phyloP scores from a whole-genome alignment of 1,139 yeast genomes.

The Candida anutae region DNA sequence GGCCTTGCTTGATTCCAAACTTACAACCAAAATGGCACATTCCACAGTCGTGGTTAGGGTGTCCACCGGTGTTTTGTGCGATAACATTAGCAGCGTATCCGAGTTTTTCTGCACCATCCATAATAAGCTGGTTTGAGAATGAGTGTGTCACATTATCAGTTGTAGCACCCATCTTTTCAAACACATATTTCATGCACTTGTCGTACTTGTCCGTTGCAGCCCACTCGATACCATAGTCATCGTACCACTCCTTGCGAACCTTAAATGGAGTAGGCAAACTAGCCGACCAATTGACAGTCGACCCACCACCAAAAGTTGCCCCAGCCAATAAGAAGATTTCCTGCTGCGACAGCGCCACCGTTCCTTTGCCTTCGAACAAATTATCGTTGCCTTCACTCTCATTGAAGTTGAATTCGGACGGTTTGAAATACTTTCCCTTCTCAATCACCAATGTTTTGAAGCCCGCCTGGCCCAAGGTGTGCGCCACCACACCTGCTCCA shows the following conservation, averaged over 20 bases:
- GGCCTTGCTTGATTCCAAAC: conserved; percentile 49
- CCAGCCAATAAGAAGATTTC: conserved; percentile 43
- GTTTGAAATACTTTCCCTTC: conserved; percentile 41
- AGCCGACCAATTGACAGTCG: conserved; percentile 60
- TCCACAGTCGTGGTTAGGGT: conserved; percentile 41
- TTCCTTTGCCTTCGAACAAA: conserved; percentile 38
- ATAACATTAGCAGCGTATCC: conserved; percentile 37
- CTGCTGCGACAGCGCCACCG: conserved; percentile 24
- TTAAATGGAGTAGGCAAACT: conserved; percentile 45
- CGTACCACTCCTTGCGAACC: conserved; percentile 51
- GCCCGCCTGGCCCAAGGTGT: conserved; percentile 40
- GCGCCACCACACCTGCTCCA: conserved; percentile 54
- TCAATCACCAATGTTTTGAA: conserved; percentile 42
- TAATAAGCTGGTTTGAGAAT: conserved; percentile 35
- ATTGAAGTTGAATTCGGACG: conserved; percentile 27
- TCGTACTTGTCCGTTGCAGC: conserved; percentile 40
- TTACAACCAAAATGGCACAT: conserved; percentile 48
- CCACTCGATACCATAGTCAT: conserved; percentile 41
- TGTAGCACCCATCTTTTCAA: conserved; percentile 45
- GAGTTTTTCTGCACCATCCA: conserved; percentile 41
- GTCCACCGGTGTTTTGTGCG: conserved; percentile 46
- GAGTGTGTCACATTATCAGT: conserved; percentile 38
- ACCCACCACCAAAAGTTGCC: conserved; percentile 53
- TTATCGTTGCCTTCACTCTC: conserved; percentile 30
- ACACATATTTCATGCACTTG: conserved; percentile 41